phyloP scores from a whole-genome alignment of 139 green algal genomes.

The Tetradesmus lagerheimii region DNA sequence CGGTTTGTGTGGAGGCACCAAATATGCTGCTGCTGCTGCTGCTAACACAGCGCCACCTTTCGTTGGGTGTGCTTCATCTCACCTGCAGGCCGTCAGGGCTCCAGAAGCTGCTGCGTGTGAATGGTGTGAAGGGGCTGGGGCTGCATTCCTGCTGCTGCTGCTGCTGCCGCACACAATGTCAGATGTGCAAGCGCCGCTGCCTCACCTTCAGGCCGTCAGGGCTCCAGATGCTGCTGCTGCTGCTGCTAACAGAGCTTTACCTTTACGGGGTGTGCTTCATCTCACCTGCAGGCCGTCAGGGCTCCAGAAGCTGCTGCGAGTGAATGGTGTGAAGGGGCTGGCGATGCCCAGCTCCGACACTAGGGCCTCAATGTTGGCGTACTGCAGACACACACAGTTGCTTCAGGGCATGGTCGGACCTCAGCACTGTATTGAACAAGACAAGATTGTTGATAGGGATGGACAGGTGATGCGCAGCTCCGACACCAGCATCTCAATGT shows the following conservation, averaged over 20 bases:
- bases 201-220: too few species aligned
- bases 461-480: slow-evolving; percentile 60
- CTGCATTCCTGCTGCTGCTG: slow-evolving; percentile 60
- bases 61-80: too few species aligned
- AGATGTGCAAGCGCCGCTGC: too few species aligned
- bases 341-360: slow-evolving; percentile 65
- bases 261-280: too few species aligned
- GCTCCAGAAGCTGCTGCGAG: slow-evolving; percentile 72
- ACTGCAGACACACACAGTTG: slow-evolving; percentile 47
- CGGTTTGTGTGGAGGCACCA: too few species aligned
- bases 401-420: too few species aligned
- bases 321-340: slow-evolving; percentile 75
- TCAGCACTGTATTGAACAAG: too few species aligned
- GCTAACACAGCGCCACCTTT: too few species aligned
- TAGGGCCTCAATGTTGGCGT: slow-evolving; percentile 84
- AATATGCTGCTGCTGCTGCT: background rate
- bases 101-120: slow-evolving; percentile 75
- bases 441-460: too few species aligned
- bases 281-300: slow-evolving; percentile 55
- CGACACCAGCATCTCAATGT: slow-evolving; percentile 78
- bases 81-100: slow-evolving; percentile 54
- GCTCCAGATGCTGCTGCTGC: too few species aligned
- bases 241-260: background rate
- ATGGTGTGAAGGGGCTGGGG: slow-evolving; percentile 75
- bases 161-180: background rate